Evolutionary conservation across 106 monocot genomes (phyloP).

Genomic region (Iris macrosiphon): DNA sequence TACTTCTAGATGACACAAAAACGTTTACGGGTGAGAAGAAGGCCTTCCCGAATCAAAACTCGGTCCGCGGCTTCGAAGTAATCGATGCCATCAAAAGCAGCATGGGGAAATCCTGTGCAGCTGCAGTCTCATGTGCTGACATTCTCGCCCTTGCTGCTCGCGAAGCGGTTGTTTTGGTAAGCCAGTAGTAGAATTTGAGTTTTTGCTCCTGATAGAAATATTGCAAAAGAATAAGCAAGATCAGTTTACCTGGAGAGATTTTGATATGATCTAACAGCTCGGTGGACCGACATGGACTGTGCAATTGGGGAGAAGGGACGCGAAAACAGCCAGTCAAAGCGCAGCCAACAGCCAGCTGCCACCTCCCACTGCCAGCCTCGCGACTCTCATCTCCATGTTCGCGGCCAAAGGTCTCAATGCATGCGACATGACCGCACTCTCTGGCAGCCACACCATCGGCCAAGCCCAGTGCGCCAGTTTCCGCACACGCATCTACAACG

Average conservation of each 20-base stretch:
- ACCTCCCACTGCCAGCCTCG: background rate
- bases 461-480: conserved; percentile 15
- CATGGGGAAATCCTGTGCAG: too few species aligned
- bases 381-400: conserved; percentile 12
- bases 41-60: conserved; percentile 9
- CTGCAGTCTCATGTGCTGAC: too few species aligned
- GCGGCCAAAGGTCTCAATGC: conserved; percentile 11
- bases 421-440: conserved; percentile 15
- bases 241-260: conserved; percentile 62
- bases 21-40: conserved; percentile 21
- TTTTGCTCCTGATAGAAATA: conserved; percentile 80
- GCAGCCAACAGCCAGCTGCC: conserved; percentile 12
- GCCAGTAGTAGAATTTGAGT: conserved; percentile 12
- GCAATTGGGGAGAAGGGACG: conserved; percentile 24
- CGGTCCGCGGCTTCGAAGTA: too few species aligned
- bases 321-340: conserved; percentile 16
- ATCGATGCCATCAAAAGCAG: too few species aligned
- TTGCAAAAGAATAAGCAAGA: too few species aligned
- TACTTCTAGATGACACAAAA: too few species aligned
- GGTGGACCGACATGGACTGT: conserved; percentile 25
- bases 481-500: conserved; percentile 25
- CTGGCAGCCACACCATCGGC: conserved; percentile 24
- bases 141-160: too few species aligned
- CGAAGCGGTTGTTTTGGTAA: too few species aligned
- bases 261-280: conserved; percentile 8